Evolutionary conservation across 768 basidiomycete genomes (phyloP), one percentile per base, ranked within the genome.

Genomic region (Leccinum fibrillosum): DNA sequence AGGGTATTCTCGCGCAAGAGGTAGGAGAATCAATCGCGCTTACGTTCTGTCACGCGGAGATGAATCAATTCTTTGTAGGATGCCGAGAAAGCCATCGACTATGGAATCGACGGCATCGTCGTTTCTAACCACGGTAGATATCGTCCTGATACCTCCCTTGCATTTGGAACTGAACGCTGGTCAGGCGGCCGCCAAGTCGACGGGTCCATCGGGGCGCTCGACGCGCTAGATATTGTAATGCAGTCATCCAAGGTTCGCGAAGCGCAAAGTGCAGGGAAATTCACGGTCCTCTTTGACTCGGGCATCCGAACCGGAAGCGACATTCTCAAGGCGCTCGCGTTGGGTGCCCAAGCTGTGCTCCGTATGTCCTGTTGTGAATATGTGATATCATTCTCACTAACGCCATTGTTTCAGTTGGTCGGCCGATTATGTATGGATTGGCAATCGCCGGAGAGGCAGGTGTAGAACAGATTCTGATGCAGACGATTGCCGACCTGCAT

Each of bases 41-140:
- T 2, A 10, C 2, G 13, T 58, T 1, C 17, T 17, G 53, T 4
- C 6, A 3, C 21, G 8, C 17, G 12, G 34, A n/a, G 25, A 42
- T 5, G 30, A 48, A 25, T 17, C 25, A 7, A 19, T n/a, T 4
- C 3, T 30, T 52, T 28, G 35, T 53, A 74, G 57, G 79, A 81
- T 51, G 80, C 80, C 5, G 66, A 88, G 66, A 82, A 79, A 64
- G 87, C 88, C 0, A 67, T 90, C 13, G 82, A 88, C 26, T 64
- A 78, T 19, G 82, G 87, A 1, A 77, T 84, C 13, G 81, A 92
- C 56, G 90, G 88, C 1, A 88, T 93, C 57, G 69, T 93, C 50
- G 86, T 92, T 15, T 90, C 88, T 10, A 94, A 92, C 65, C 90
- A 92, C 62, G 89, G 88, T 87, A 50, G 30, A 77, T 65, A 17